Evolutionary conservation across 176 grass and related monocot genomes (phyloP).

Genomic region (Hyparrhenia diplandra): DNA sequence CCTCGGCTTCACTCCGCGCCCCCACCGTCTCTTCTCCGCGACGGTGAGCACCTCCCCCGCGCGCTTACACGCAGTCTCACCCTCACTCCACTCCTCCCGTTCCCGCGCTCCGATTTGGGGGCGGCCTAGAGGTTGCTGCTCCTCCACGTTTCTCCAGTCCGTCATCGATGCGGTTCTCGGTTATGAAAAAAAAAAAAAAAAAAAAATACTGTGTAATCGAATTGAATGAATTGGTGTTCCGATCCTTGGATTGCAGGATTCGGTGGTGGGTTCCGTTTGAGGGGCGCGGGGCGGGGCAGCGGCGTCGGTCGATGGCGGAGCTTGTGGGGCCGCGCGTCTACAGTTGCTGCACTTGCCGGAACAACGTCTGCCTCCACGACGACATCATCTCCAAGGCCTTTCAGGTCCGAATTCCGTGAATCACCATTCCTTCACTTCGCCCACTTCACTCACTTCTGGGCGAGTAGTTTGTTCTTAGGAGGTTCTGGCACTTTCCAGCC

Average conservation of each 20-base stretch:
- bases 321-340: constrained; percentile 64
- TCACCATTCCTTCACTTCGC: not conserved
- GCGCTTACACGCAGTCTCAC: not conserved
- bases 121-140: too few relatives aligned
- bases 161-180: not conserved
- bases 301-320: constrained; percentile 40
- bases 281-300: not conserved
- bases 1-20: not conserved
- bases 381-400: constrained; percentile 78
- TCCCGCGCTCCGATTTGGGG: not conserved
- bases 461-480: not conserved
- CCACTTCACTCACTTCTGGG: not conserved
- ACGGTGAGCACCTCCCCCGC: not conserved
- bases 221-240: not conserved
- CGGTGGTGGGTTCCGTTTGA: not conserved
- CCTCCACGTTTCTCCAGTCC: not conserved
- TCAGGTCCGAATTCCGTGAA: constrained; percentile 39
- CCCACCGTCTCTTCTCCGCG: not conserved
- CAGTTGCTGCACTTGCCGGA: constrained; percentile 76
- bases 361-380: constrained; percentile 79
- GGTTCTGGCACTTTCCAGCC: not conserved
- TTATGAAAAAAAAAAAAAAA: not conserved
- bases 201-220: too few relatives aligned
- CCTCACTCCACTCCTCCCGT: not conserved
- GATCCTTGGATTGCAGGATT: not conserved